A percentile compares a stretch with the other conserved stretches of the same genome.
Conservation (phyloP, 2,329 filamentous ascomycete species). For the Atkinsonella texensis region DNA sequence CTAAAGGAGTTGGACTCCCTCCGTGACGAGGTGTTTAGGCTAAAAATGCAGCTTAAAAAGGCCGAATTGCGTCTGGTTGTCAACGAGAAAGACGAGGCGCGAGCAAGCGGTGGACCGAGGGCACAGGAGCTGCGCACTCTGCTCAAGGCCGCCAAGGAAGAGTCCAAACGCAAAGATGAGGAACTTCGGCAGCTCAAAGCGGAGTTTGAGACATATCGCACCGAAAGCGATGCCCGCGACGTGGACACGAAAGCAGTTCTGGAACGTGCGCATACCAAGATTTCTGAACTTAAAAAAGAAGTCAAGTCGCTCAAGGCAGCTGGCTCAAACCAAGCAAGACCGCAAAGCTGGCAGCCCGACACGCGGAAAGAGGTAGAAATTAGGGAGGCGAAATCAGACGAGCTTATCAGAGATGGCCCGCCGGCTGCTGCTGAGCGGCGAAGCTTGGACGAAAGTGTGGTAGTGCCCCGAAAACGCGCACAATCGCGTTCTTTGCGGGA, state of each 20-base stretch:
- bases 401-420: conserved; percentile 1
- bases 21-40: conserved; percentile 38
- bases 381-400: conserved; percentile 11
- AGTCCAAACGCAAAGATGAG: conserved; percentile 34
- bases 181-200: conserved; percentile 35
- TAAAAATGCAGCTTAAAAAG: conserved; percentile 38
- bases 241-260: conserved; percentile 43
- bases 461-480: conserved; percentile 8
- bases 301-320: conserved; percentile 31
- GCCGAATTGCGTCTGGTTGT: conserved; percentile 22
- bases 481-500: conserved; percentile 20
- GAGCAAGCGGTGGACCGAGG: conserved; percentile 21
- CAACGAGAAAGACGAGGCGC: conserved; percentile 23
- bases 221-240: conserved; percentile 40
- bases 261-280: conserved; percentile 44
- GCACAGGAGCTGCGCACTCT: conserved; percentile 29
- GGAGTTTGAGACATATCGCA: conserved; percentile 42
- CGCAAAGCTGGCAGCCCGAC: conserved; percentile 19
- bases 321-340: conserved; percentile 11
- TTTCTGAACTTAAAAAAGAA: conserved; percentile 42
- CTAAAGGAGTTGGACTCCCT: conserved; percentile 38
- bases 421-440: neutral
- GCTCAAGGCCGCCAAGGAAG: conserved; percentile 31
- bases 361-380: conserved; percentile 6
- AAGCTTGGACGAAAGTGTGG: conserved; percentile 4